These are phyloP conservation scores for Agastache rugosa DNA, from an alignment of 257 asterid species.

Conservation along the genomic window DNA sequence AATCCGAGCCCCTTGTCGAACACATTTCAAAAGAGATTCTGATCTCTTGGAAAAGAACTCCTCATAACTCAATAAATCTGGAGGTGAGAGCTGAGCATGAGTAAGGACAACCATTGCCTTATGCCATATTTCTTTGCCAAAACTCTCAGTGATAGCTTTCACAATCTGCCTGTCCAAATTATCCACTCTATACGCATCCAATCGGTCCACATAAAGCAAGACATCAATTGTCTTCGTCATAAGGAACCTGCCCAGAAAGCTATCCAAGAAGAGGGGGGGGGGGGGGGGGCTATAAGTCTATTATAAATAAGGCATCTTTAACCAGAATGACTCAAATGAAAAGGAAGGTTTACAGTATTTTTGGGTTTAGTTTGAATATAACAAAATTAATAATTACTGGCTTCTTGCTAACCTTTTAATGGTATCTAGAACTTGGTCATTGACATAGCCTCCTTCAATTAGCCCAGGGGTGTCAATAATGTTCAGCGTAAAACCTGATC, in stretches of 20 bases:
- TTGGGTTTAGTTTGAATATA: not conserved
- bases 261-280: constrained; percentile 5
- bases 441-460: constrained; percentile 93
- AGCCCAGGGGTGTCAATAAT: constrained; percentile 95
- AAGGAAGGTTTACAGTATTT: not conserved
- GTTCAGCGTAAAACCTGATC: constrained; percentile 88
- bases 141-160: constrained; percentile 81
- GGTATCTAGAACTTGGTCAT: constrained; percentile 78
- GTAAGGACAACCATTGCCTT: constrained; percentile 85
- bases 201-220: constrained; percentile 94
- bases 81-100: constrained; percentile 98
- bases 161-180: constrained; percentile 88
- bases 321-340: constrained; percentile 8
- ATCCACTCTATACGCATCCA: constrained; percentile 97
- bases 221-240: constrained; percentile 91
- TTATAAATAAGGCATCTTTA: not conserved
- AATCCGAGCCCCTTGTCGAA: constrained; percentile 75
- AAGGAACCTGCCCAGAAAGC: constrained; percentile 74
- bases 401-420: constrained; percentile 67
- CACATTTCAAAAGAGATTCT: constrained; percentile 80
- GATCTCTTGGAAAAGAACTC: constrained; percentile 86
- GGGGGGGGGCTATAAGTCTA: not conserved
- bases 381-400: not conserved
- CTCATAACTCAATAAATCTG: constrained; percentile 87
- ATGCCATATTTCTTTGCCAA: constrained; percentile 87